Base-by-base conservation (phyloP, 805 yeast genomes). In the Ogataea ganodermae region DNA sequence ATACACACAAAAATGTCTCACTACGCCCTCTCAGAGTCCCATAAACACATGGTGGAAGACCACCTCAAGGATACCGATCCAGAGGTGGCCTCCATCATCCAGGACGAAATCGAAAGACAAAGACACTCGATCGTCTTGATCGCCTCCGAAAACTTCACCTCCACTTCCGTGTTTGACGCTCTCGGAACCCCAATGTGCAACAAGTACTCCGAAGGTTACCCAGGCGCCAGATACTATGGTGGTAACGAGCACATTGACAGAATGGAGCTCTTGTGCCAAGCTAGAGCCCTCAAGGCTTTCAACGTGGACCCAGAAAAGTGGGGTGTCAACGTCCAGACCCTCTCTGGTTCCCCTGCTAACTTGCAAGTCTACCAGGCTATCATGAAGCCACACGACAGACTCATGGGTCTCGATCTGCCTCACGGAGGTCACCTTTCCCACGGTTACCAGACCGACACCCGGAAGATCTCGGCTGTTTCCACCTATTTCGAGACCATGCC, bases 361-460 rank as follows among this genome's bases (percentile, higher is more conserved):
- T 79, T 94, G 69, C 92, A 94, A 69, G 98, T 91, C 39, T 94
- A 94, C 75, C 91, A 89, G 67, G 97, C 98, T 35, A 75, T 94
- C 57, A 81, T 94, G 86, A 88, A 87, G 65, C 96, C 94, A 51
- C 96, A 90, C 66, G 99, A 92, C 62, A 86, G 99, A 73, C 74
- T 94, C 60, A 94, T 94, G 99, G 99, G 99, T 60, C 81, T 94
- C 58, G 97, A 92, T 66, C 78, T 94, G 66, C 99, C 99, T 59
- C 98, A 94, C 65, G 99, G 99, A 64, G 99, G 99, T 62, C 99
- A 94, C 71, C 79, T 94, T 70, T 89, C 97, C 46, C 99, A 94
- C 72, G 99, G 99, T 60, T 94, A 94, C 75, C 98, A 94, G 71
- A 92, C 98, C 48, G 90, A 85, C 62, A 75, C 89, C 59, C 81